Conservation (phyloP, 371 early-diverging fungal genomes). For the Smittium culicis region DNA sequence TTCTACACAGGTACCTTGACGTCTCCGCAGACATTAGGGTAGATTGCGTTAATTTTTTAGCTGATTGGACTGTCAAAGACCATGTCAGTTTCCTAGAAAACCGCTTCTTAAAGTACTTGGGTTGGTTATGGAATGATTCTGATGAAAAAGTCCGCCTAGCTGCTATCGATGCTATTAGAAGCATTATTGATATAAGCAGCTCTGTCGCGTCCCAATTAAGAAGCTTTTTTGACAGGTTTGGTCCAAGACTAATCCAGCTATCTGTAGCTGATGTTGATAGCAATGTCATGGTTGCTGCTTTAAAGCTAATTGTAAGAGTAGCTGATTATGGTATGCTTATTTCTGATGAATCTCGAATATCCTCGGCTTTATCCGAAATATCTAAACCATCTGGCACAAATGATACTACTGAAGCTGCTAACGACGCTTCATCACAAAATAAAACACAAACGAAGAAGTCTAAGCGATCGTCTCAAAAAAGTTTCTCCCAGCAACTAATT, state of each 20-base stretch:
- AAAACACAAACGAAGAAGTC: constrained; percentile 34
- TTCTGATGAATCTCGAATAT: constrained; percentile 22
- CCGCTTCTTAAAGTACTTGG: constrained; percentile 59
- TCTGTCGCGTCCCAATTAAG: constrained; percentile 36
- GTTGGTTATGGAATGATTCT: constrained; percentile 76
- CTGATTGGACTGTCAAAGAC: constrained; percentile 54
- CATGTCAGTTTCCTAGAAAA: constrained; percentile 58
- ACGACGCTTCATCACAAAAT: too few relatives aligned
- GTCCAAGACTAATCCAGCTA: constrained; percentile 64
- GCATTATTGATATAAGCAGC: constrained; percentile 20
- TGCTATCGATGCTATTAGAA: constrained; percentile 20
- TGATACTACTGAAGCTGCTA: constrained; percentile 8
- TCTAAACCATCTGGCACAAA: not conserved
- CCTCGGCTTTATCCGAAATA: constrained; percentile 18
- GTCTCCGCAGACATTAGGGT: constrained; percentile 66
- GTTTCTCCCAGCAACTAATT: constrained; percentile 27
- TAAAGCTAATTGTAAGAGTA: constrained; percentile 39
- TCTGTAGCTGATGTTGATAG: constrained; percentile 60
- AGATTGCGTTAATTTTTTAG: constrained; percentile 67
- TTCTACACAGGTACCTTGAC: constrained; percentile 80
- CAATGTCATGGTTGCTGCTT: constrained; percentile 46
- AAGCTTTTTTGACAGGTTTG: constrained; percentile 57
- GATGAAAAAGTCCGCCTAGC: constrained; percentile 33
- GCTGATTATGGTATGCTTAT: constrained; percentile 35
- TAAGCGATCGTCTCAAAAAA: constrained; percentile 37